Evolutionary conservation across 1,284 basidiomycete genomes (phyloP).

Genomic region (Calocybe gambosa): DNA sequence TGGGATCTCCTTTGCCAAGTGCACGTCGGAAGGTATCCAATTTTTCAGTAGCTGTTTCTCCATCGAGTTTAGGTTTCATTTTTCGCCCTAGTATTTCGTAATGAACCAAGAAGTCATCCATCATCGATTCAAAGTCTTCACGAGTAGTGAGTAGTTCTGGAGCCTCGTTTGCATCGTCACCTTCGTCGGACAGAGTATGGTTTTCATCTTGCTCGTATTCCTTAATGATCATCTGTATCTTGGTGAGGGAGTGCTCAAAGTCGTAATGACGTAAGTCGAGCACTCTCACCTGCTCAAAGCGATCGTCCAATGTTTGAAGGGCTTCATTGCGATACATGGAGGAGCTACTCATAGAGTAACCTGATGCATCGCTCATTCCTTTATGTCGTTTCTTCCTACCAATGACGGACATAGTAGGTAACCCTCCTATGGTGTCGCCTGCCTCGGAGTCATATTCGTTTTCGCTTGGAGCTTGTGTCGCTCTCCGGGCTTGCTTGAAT

Average conservation of each 20-base stretch:
- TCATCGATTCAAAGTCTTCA: constrained; percentile 86
- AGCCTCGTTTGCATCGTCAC: constrained; percentile 54
- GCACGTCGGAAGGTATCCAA: constrained; percentile 73
- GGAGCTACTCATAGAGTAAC: constrained; percentile 95
- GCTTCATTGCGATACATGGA: constrained; percentile 94
- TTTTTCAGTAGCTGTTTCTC: constrained; percentile 71
- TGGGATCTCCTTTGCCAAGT: constrained; percentile 64
- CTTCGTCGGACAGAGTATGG: constrained; percentile 31
- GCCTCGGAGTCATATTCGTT: constrained; percentile 65
- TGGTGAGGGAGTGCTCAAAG: neutral
- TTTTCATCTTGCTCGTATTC: constrained; percentile 66
- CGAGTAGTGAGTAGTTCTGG: constrained; percentile 75
- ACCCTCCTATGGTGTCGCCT: constrained; percentile 71
- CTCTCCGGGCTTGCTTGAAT: constrained; percentile 54
- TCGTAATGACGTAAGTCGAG: constrained; percentile 4
- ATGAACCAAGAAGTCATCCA: constrained; percentile 92
- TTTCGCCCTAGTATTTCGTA: constrained; percentile 92
- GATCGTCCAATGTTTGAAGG: constrained; percentile 84
- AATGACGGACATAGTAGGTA: constrained; percentile 69
- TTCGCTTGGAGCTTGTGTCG: constrained; percentile 29
- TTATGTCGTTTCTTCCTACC: constrained; percentile 68
- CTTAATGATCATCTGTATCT: constrained; percentile 56
- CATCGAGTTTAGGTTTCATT: constrained; percentile 69
- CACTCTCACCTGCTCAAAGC: constrained; percentile 79
- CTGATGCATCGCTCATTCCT: constrained; percentile 77